phyloP scores from a whole-genome alignment of 306 rosid genomes.

The Prunus armeniaca region DNA sequence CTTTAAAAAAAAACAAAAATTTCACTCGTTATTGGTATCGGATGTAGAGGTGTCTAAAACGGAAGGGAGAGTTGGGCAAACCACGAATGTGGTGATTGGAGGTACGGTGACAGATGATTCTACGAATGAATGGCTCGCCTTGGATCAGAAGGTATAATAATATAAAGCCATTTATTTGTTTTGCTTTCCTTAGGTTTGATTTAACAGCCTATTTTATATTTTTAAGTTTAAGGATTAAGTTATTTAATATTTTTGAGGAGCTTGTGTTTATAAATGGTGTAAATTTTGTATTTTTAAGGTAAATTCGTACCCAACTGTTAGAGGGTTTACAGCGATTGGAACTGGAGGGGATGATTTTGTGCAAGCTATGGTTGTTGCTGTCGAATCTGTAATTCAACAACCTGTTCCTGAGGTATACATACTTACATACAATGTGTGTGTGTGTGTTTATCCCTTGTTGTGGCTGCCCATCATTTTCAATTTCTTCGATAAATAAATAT shows the following conservation, averaged over 20 bases:
- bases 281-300: slow-evolving; percentile 37
- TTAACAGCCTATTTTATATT: not conserved
- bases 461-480: not conserved
- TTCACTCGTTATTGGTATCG: not conserved
- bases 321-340: slow-evolving; percentile 96
- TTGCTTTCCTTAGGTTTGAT: not conserved
- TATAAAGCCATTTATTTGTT: not conserved
- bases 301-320: slow-evolving; percentile 83
- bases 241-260: not conserved
- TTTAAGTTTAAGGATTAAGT: not conserved
- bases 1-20: no score
- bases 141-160: slow-evolving; percentile 83
- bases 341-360: slow-evolving; percentile 91
- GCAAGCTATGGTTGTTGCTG: slow-evolving; percentile 89
- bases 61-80: slow-evolving; percentile 96
- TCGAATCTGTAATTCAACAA: slow-evolving; percentile 78
- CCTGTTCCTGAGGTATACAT: slow-evolving; percentile 71
- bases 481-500: not conserved
- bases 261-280: not conserved
- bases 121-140: slow-evolving; percentile 78
- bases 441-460: not conserved
- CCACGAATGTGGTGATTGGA: slow-evolving; percentile 94
- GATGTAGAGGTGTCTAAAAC: slow-evolving; percentile 85
- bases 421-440: not conserved
- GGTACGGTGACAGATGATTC: slow-evolving; percentile 94